Evolutionary conservation across 2,329 filamentous ascomycete genomes (phyloP), one percentile per base, ranked within the genome.

Genomic region (Fusarium haematococcum): DNA sequence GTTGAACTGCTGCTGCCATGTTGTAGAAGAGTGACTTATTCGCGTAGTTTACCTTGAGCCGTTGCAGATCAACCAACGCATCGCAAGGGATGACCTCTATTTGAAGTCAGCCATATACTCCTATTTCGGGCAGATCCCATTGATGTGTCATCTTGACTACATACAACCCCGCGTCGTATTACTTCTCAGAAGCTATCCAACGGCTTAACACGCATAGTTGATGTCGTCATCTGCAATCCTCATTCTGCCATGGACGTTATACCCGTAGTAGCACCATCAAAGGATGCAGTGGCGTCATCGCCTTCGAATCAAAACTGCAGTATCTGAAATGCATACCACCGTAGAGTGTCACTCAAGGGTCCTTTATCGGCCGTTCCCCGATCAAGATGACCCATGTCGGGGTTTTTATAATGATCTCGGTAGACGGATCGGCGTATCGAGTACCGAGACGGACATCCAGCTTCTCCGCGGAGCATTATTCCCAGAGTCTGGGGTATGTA

Each of bases 181-280:
- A 5, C 37, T 37, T 33, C 41, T 20, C 13, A 16, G 25, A 41
- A 43, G 61, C 23, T 25, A 64, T 32, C 32, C 11, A 37, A 33
- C 16, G 18, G 43, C 14, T 52, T 11, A 61, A 16, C 39, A 20
- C 25, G 16, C 39, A 62, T 52, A 30, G 2, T 45, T 11, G 25
- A 74, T 74, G 71, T 72, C 71, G 71, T 59, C 65, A 74, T 74
- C 48, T 52, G 54, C 14, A 5, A 41, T 48, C 23, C 23, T 37
- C 54, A 69, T 69, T 41, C 65, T 69, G 60, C 32, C 52, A 71
- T 67, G 9, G 13, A 30, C 41, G 18, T 48, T 62, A 37, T 35
- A 45, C 30, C 32, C 60, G 23, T 50, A 6, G 43, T 54, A 63
- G 48, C 60, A 63, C 37, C 60, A 63, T 41, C 23, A 63, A 41